Percentiles rank a stretch among this genome's conserved stretches.
These are phyloP conservation scores for Dalbergia cochinchinensis DNA, from an alignment of 306 rosid species.

Conservation along the genomic window DNA sequence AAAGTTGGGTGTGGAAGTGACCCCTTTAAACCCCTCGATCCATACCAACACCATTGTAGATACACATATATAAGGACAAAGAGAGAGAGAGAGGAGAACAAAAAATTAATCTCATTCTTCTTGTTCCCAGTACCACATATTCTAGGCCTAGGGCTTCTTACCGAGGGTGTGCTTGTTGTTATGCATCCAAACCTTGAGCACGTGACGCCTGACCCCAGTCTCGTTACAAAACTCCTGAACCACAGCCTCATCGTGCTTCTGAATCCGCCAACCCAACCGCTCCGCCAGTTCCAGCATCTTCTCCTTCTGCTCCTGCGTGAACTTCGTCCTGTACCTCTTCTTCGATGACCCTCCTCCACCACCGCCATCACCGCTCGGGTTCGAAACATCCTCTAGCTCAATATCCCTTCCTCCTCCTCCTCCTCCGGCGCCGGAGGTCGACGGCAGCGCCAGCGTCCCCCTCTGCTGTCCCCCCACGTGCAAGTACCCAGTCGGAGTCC, in stretches of 20 bases:
- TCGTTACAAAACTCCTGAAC: conserved; percentile 85
- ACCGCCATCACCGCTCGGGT: conserved; percentile 70
- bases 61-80: neutral
- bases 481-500: conserved; percentile 79
- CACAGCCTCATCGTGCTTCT: conserved; percentile 82
- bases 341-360: conserved; percentile 55
- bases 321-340: conserved; percentile 85
- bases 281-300: conserved; percentile 88
- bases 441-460: conserved; percentile 83
- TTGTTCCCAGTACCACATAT: neutral
- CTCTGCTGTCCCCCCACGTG: conserved; percentile 72
- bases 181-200: conserved; percentile 99
- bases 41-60: neutral
- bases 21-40: neutral
- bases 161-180: conserved; percentile 99
- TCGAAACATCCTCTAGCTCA: conserved; percentile 85
- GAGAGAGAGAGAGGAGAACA: neutral
- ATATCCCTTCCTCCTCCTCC: conserved; percentile 67
- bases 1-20: neutral
- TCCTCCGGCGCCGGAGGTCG: conserved; percentile 70
- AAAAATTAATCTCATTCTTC: no score
- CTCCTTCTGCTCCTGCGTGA: conserved; percentile 85
- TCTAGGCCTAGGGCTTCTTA: conserved; percentile 83
- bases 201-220: conserved; percentile 87
- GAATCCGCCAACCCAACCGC: conserved; percentile 89